phyloP scores from a whole-genome alignment of 768 basidiomycete genomes.

The Leucocoprinus sp. region DNA sequence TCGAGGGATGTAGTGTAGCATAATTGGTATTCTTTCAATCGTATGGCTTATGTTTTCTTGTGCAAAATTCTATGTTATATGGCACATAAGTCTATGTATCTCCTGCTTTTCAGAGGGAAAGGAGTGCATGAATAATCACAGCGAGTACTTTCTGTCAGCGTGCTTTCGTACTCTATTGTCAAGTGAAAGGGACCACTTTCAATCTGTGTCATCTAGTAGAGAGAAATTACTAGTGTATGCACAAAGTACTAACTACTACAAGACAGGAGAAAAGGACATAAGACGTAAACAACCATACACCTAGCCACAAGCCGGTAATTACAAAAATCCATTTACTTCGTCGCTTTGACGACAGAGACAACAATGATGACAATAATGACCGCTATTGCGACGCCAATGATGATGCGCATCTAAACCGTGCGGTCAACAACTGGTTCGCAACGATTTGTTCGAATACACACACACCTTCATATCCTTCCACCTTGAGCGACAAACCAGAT shows the following conservation, averaged over 20 bases:
- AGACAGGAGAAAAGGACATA: conserved; percentile 13
- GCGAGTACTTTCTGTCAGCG: neutral
- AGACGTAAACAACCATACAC: conserved; percentile 4
- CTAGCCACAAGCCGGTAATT: neutral
- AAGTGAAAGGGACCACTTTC: neutral
- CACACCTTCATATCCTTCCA: conserved; percentile 97
- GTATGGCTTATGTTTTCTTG: conserved; percentile 20
- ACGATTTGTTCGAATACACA: conserved; percentile 12
- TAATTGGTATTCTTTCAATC: neutral
- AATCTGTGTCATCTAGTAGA: conserved; percentile 6
- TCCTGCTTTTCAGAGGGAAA: neutral
- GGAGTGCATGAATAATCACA: too few species aligned
- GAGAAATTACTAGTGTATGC: conserved; percentile 19
- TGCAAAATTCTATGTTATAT: conserved; percentile 19
- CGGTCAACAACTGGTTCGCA: conserved; percentile 7
- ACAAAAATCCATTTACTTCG: conserved; percentile 33
- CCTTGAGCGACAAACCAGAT: conserved; percentile 33
- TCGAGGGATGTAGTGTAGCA: conserved; percentile 11
- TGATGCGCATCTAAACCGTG: conserved; percentile 77
- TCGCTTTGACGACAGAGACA: conserved; percentile 88
- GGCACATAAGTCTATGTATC: conserved; percentile 16
- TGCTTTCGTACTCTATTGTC: neutral
- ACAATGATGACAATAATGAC: conserved; percentile 95
- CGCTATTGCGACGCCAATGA: conserved; percentile 84
- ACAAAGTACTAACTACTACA: conserved; percentile 28